Conservation (phyloP, 352 stramenopile genomes). For the Globisporangium emineosum region DNA sequence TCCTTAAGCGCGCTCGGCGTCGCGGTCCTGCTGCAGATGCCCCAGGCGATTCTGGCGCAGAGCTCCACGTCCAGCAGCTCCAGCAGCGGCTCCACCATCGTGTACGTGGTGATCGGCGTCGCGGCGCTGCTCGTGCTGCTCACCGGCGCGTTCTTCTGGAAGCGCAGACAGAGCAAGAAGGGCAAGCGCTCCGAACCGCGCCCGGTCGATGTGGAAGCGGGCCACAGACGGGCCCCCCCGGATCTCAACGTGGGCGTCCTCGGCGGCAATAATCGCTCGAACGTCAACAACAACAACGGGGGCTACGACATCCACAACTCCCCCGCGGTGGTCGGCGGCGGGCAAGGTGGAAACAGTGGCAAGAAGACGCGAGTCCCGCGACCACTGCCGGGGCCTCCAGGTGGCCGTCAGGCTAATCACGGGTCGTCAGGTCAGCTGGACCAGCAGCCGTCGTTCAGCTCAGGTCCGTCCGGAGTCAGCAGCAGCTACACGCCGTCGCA, state of each 20-base stretch:
- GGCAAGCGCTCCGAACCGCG: background rate
- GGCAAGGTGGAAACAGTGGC: background rate
- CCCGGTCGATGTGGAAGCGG: background rate
- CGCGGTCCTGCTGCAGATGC: slow-evolving; percentile 14
- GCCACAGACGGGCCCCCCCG: background rate
- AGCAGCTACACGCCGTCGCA: slow-evolving; percentile 19
- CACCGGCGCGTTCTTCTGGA: slow-evolving; percentile 49
- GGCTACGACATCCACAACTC: slow-evolving; percentile 23
- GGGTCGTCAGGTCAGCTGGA: background rate
- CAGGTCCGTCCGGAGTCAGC: slow-evolving; percentile 9
- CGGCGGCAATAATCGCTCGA: slow-evolving; percentile 2
- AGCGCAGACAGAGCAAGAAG: slow-evolving; percentile 35
- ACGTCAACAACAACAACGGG: background rate
- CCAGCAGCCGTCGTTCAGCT: slow-evolving; percentile 2
- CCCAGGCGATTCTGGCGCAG: slow-evolving; percentile 4
- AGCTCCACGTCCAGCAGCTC: slow-evolving; percentile 18
- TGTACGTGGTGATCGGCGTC: slow-evolving; percentile 58
- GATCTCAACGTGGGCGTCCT: slow-evolving; percentile 1
- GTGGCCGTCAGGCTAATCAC: background rate
- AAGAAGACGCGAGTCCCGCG: background rate
- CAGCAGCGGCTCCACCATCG: slow-evolving; percentile 35
- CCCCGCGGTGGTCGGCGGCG: slow-evolving; percentile 10
- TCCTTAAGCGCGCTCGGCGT: slow-evolving; percentile 8
- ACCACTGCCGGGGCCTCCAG: background rate
- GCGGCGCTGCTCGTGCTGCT: slow-evolving; percentile 48